Base-by-base conservation (phyloP, 1,284 basidiomycete species). In the Rhodotorula sp. region DNA sequence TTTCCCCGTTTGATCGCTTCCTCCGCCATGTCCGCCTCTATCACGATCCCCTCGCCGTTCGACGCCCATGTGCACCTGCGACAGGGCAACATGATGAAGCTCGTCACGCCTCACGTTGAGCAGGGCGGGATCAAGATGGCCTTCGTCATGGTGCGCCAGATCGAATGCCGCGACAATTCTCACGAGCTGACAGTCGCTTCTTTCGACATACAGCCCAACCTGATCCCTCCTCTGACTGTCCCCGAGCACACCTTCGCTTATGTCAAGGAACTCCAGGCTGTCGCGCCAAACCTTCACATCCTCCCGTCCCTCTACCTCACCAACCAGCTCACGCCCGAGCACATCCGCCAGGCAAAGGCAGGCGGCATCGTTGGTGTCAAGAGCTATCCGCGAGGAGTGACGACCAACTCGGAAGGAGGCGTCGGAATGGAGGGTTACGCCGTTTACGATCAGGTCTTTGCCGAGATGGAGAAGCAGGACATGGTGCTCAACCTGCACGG, bases 401-500 rank as follows among this genome's bases (percentile, higher is more conserved):
- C 96, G 15, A 99, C 96, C 61, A 97, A 98, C 81, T 96, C 92
- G 47, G 92, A 94, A 71, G 88, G 91, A 52, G 96, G 96, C 16
- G 97, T 99, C 76, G 74, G 74, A 16, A 75, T 75, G 74, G 95
- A 99, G 80, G 92, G 92, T 53, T 99, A 99, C 78, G 91, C 92
- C 75, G 85, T 87, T 1, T 99, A 97, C 81, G 96, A 98, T 81
- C 89, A 91, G 44, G 87, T 98, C 59, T 99, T 99, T 80, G 88
- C 88, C 77, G 91, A 89, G 50, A 98, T 99, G 95, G 87, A 99
- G 82, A 87, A 91, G 79, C 88, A 88, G 54, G 89, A 88, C 76
- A 89, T 99, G 87, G 92, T 99, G 26, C 85, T 99, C 58, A 99
- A 99, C 82, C 84, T 99, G 55, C 96, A 99, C 77, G 96, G 96